A percentile compares a stretch with the other conserved stretches of the same genome.
These are phyloP conservation scores for Fraxinus angustifolia DNA, from an alignment of 305 asterid species.

Conservation along the genomic window DNA sequence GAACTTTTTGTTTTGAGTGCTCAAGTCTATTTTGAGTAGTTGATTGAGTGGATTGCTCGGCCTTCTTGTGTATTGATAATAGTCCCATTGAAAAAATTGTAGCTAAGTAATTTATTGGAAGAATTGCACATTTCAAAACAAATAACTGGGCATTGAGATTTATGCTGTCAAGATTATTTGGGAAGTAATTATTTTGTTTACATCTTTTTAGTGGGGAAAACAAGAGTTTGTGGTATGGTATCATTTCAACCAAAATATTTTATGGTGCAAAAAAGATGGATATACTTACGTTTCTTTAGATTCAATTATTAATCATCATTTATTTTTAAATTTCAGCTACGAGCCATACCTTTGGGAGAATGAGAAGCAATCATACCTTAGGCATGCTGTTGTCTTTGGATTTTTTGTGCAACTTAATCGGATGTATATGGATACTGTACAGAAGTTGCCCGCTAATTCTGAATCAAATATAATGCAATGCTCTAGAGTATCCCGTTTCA, in stretches of 20 bases:
- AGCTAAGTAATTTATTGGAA: neutral
- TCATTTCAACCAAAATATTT: slow-evolving; percentile 12
- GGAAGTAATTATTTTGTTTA: neutral
- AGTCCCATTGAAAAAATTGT: slow-evolving; percentile 6
- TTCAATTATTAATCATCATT: slow-evolving; percentile 23
- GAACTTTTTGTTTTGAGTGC: neutral
- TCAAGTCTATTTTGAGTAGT: neutral
- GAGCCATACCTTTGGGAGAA: slow-evolving; percentile 99
- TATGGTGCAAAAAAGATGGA: neutral
- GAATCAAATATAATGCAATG: slow-evolving; percentile 96
- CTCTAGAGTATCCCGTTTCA: slow-evolving; percentile 91
- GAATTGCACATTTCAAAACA: neutral
- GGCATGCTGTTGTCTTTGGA: slow-evolving; percentile 93
- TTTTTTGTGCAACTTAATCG: slow-evolving; percentile 94
- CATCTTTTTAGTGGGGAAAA: neutral
- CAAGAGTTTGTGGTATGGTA: neutral
- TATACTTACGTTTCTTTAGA: neutral
- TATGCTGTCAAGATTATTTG: neutral
- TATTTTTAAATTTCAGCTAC: slow-evolving; percentile 48
- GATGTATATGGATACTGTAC: slow-evolving; percentile 61
- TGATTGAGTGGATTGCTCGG: slow-evolving; percentile 18
- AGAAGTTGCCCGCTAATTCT: slow-evolving; percentile 77
- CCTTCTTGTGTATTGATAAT: slow-evolving; percentile 13
- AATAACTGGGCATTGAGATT: neutral
- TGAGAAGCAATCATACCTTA: slow-evolving; percentile 80